A percentile compares a stretch with the other conserved stretches of the same genome.
Evolutionary conservation across 345 rosid genomes (phyloP).

Genomic region (Eutrema heterophyllum): DNA sequence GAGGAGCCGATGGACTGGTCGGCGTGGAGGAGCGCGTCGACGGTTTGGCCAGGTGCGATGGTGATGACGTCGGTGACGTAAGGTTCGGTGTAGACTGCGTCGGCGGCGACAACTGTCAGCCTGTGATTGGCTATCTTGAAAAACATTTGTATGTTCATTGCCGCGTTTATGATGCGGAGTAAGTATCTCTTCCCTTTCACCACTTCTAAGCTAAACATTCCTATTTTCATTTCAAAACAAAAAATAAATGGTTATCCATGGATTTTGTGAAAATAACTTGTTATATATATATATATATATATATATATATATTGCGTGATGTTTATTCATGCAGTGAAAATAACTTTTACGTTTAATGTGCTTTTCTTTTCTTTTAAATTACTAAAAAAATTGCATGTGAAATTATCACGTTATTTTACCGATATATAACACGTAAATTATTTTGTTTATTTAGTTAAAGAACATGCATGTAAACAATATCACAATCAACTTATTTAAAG

Average conservation of each 20-base stretch:
- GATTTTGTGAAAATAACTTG: too few relatives aligned
- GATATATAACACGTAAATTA: too few relatives aligned
- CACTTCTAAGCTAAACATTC: constrained; percentile 52
- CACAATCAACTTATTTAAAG: too few relatives aligned
- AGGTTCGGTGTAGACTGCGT: constrained; percentile 65
- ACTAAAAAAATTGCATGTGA: too few relatives aligned
- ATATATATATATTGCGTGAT: too few relatives aligned
- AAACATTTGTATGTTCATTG: constrained; percentile 73
- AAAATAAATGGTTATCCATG: neutral
- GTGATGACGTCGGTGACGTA: constrained; percentile 58
- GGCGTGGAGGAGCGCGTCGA: constrained; percentile 56
- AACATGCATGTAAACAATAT: too few relatives aligned
- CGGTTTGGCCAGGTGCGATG: constrained; percentile 72
- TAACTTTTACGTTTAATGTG: too few relatives aligned
- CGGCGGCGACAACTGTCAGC: constrained; percentile 67
- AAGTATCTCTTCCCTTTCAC: constrained; percentile 63
- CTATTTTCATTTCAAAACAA: constrained; percentile 11
- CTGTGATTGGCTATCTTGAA: constrained; percentile 84
- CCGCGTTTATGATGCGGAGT: constrained; percentile 84
- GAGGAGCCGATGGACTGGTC: constrained; percentile 59
- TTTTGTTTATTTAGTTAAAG: too few relatives aligned
- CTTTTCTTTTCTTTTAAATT: too few relatives aligned
- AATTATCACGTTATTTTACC: too few relatives aligned
- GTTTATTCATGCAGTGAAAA: too few relatives aligned
- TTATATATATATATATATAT: too few relatives aligned